These are phyloP conservation scores for Mycosarcoma maydis DNA, from an alignment of 1,284 basidiomycete species.

Conservation along the genomic window DNA sequence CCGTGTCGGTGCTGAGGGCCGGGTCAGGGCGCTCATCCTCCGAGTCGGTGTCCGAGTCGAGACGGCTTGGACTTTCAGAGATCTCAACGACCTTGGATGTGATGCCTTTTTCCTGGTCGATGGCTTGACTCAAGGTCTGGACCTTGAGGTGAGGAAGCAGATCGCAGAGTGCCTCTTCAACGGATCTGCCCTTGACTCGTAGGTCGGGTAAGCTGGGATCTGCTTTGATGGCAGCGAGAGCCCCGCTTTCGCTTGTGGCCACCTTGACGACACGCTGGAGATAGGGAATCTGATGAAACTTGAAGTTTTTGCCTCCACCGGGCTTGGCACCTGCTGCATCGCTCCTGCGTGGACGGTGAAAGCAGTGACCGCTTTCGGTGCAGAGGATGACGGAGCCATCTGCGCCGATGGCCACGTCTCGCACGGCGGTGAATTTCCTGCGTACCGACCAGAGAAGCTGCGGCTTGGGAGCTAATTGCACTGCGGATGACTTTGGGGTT, in stretches of 20 bases:
- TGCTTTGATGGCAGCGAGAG: constrained; percentile 84
- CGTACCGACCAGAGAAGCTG: constrained; percentile 91
- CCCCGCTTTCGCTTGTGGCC: constrained; percentile 85
- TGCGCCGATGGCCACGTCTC: constrained; percentile 87
- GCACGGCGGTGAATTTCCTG: constrained; percentile 80
- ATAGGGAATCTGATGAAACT: constrained; percentile 83
- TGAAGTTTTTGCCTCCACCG: constrained; percentile 49
- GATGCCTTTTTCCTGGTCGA: constrained; percentile 43
- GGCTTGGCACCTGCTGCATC: constrained; percentile 37
- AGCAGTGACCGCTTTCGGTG: constrained; percentile 94
- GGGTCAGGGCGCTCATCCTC: constrained; percentile 47
- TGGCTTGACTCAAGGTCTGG: constrained; percentile 27
- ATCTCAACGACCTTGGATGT: constrained; percentile 48
- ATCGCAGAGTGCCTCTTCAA: constrained; percentile 76
- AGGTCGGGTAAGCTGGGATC: constrained; percentile 77
- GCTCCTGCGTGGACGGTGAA: constrained; percentile 70
- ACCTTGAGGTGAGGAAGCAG: constrained; percentile 60
- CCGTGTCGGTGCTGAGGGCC: constrained; percentile 11
- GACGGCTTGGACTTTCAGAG: constrained; percentile 55
- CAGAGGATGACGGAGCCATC: constrained; percentile 91
- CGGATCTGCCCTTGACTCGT: constrained; percentile 72
- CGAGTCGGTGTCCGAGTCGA: constrained; percentile 65
- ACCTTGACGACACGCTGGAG: constrained; percentile 87
- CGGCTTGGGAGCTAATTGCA: constrained; percentile 71
- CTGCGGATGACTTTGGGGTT: constrained; percentile 22